phyloP scores from a whole-genome alignment of 2,329 filamentous ascomycete species.

The Ophiognomonia clavigignenti-juglandacearum region DNA sequence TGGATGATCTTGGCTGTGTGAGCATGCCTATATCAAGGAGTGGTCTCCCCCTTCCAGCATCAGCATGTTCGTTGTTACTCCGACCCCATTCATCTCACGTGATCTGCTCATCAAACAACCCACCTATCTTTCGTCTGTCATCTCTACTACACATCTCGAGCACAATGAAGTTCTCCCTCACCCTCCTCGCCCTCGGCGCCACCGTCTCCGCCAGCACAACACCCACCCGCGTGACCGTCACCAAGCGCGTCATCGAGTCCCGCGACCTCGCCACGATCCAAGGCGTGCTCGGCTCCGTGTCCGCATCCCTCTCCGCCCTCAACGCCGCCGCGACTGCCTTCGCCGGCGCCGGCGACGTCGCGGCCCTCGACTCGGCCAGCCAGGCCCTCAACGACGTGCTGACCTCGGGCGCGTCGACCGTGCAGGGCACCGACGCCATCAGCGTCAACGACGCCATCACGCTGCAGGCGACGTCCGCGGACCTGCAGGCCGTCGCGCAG shows the following conservation, averaged over 20 bases:
- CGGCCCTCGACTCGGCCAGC: conserved; percentile 22
- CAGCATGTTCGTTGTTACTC: too few relatives aligned
- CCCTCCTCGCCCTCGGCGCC: conserved; percentile 8
- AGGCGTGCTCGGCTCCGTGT: conserved; percentile 49
- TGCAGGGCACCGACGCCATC: conserved; percentile 30
- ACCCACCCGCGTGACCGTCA: conserved; percentile 8
- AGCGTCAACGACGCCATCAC: conserved; percentile 15
- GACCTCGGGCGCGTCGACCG: conserved; percentile 28
- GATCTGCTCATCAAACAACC: neutral
- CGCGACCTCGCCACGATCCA: conserved; percentile 51
- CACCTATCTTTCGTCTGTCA: neutral
- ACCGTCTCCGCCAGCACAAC: conserved; percentile 8
- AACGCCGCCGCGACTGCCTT: conserved; percentile 20
- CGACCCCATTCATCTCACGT: too few relatives aligned
- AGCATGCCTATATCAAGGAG: too few relatives aligned
- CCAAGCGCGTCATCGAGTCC: neutral
- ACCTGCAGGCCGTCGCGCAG: conserved; percentile 6
- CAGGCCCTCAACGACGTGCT: conserved; percentile 17
- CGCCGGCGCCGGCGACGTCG: conserved; percentile 26
- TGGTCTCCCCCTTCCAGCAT: too few relatives aligned
- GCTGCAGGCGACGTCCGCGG: conserved; percentile 15
- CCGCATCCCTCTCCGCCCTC: conserved; percentile 23
- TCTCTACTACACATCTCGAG: neutral
- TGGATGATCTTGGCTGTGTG: too few relatives aligned
- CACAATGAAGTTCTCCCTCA: conserved; percentile 7